A percentile compares a stretch with the other conserved stretches of the same genome.
These are phyloP conservation scores for Saprolegnia diclina DNA, from an alignment of 352 stramenopile species.

Conservation along the genomic window DNA sequence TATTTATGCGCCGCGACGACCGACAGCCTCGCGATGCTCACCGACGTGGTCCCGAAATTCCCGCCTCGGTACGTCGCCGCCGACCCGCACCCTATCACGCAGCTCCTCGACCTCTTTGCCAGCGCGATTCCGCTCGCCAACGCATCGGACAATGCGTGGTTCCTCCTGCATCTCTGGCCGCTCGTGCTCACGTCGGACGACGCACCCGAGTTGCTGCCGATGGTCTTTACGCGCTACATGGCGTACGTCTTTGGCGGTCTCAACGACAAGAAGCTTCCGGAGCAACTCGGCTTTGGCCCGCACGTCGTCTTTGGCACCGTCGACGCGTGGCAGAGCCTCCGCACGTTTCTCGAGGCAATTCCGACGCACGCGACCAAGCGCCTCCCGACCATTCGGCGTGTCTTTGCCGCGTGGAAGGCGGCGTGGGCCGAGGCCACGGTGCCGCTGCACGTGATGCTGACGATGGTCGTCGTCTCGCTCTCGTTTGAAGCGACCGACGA, in stretches of 20 bases:
- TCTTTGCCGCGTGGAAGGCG: slow-evolving; percentile 6
- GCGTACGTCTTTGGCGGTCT: slow-evolving; percentile 46
- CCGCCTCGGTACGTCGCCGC: slow-evolving; percentile 3
- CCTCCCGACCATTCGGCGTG: neutral
- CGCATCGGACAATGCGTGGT: slow-evolving; percentile 72
- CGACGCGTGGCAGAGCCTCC: slow-evolving; percentile 5
- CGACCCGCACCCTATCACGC: slow-evolving; percentile 19
- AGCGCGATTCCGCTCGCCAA: slow-evolving; percentile 32
- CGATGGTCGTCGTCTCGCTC: slow-evolving; percentile 9
- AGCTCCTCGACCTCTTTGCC: slow-evolving; percentile 28
- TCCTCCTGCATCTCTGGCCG: slow-evolving; percentile 53
- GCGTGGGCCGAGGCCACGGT: neutral
- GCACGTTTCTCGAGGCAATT: slow-evolving; percentile 7
- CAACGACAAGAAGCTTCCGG: slow-evolving; percentile 13
- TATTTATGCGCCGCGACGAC: slow-evolving; percentile 43
- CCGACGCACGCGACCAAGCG: neutral
- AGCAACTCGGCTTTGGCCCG: neutral
- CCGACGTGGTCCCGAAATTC: slow-evolving; percentile 30
- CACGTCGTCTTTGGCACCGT: neutral
- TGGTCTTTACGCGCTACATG: slow-evolving; percentile 42
- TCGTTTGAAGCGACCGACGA: neutral
- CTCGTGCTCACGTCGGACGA: slow-evolving; percentile 42
- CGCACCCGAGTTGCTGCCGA: slow-evolving; percentile 29
- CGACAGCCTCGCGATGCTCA: slow-evolving; percentile 41
- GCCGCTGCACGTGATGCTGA: slow-evolving; percentile 1